These are phyloP conservation scores for Ascochyta koolunga DNA, from an alignment of 2,329 filamentous ascomycete genomes.

Conservation along the genomic window DNA sequence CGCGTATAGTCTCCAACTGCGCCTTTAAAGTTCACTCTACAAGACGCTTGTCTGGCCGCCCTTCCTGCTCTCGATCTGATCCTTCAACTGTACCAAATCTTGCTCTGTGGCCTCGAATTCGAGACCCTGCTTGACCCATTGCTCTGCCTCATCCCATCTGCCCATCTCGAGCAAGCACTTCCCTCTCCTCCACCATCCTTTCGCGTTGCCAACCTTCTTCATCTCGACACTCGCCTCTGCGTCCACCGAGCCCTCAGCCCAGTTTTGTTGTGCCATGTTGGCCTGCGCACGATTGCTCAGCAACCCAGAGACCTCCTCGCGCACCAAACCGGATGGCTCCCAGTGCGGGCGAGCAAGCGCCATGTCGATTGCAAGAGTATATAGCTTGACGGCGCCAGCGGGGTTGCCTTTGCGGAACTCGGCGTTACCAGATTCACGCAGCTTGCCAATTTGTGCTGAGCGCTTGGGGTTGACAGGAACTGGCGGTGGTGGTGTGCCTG, in stretches of 20 bases:
- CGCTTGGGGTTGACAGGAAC: conserved; percentile 93
- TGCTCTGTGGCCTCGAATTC: conserved; percentile 75
- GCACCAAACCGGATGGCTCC: conserved; percentile 83
- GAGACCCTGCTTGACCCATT: conserved; percentile 76
- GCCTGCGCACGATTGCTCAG: conserved; percentile 90
- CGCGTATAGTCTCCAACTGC: not conserved
- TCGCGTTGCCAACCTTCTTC: conserved; percentile 84
- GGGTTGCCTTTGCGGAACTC: conserved; percentile 80
- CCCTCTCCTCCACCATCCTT: conserved; percentile 91
- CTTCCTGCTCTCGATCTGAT: conserved; percentile 56
- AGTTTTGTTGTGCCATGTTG: conserved; percentile 79
- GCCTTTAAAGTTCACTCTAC: not conserved
- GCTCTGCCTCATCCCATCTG: conserved; percentile 77
- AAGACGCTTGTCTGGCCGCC: conserved; percentile 7
- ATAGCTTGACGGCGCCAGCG: conserved; percentile 78
- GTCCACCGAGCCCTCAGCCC: conserved; percentile 87
- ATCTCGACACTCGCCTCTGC: conserved; percentile 88
- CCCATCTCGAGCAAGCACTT: conserved; percentile 92
- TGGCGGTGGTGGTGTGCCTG: conserved; percentile 78
- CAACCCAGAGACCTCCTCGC: conserved; percentile 81
- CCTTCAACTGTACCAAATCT: conserved; percentile 46
- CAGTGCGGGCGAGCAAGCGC: conserved; percentile 79
- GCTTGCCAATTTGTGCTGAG: conserved; percentile 83
- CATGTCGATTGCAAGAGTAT: conserved; percentile 89
- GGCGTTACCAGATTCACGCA: conserved; percentile 84